Evolutionary conservation across 345 rosid genomes (phyloP), one percentile per base, ranked within the genome.

Genomic region (Carallia brachiata): DNA sequence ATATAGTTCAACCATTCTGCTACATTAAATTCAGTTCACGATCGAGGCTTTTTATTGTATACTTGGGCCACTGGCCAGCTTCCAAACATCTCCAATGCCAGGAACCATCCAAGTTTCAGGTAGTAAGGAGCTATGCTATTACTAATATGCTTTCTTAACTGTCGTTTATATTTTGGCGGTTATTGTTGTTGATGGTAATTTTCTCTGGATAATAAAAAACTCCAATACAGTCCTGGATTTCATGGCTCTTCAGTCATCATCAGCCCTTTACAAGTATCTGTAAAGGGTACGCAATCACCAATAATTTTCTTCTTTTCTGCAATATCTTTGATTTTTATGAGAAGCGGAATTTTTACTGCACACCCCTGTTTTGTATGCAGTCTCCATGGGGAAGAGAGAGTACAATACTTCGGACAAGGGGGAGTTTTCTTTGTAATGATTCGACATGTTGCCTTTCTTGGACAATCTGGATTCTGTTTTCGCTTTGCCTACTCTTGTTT

Each of bases 61-160:
- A 52, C 18, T 56, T 39, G 28, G 48, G 23, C 7, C 52, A 55
- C 57, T 19, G 54, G 59, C 63, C 55, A 15, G 55, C 66, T 56
- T 54, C 44, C 36, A 48, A 37, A 31, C 9, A 39, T 62, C 69
- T 62, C 65, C 50, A 71, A 94, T 94, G 98, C 98, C 98, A 68
- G 98, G 98, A 78, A 83, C 87, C 77, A 90, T 91, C 79, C 86
- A 85, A 76, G 92, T 94, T 74, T 87, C 95, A 87, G 97, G 97
- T 91, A 81, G 58, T 63, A 34, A 44, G 61, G n/a, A 36, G n/a
- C 19, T 61, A 8, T 17, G 61, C 19, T 5, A 15, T 2, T 36
- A 57, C 19, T 5, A 15, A 3, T 36, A 57, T 67, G 12, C 59
- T 52, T 56, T 60, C 67, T 66, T 23, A 74, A 62, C 69, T 66